phyloP scores from a whole-genome alignment of 176 grass and related monocot genomes.

The Eragrostis curvula region DNA sequence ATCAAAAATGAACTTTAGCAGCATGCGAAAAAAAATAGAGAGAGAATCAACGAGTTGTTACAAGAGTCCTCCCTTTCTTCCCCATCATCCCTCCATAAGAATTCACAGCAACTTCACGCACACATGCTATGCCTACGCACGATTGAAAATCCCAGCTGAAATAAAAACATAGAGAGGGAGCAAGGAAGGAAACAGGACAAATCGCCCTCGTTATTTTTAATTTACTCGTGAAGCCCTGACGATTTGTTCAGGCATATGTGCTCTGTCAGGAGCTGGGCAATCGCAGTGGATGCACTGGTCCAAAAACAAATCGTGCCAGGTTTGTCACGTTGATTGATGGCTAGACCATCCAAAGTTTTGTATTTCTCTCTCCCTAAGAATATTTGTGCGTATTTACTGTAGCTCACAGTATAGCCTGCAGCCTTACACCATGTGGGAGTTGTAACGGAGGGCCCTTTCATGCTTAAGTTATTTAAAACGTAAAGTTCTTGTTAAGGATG shows the following conservation, averaged over 20 bases:
- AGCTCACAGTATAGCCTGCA: slow-evolving; percentile 9
- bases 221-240: slow-evolving; percentile 26
- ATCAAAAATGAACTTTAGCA: no score
- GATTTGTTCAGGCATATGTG: slow-evolving; percentile 36
- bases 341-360: slow-evolving; percentile 29
- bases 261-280: slow-evolving; percentile 38
- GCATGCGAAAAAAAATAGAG: no score
- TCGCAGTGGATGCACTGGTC: slow-evolving; percentile 12
- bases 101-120: not conserved
- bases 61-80: not conserved
- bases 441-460: slow-evolving; percentile 29
- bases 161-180: not conserved
- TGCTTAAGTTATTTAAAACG: slow-evolving; percentile 22
- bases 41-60: not conserved
- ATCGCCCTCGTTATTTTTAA: slow-evolving; percentile 10
- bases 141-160: not conserved
- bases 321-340: slow-evolving; percentile 27
- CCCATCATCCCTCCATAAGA: not conserved
- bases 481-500: slow-evolving; percentile 8
- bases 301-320: slow-evolving; percentile 2
- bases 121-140: slow-evolving; percentile 13
- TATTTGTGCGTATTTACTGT: slow-evolving; percentile 13
- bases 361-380: not conserved
- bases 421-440: slow-evolving; percentile 41
- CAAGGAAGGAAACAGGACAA: slow-evolving; percentile 14